These are phyloP conservation scores for Pseudopyrenochaeta lycopersici DNA, from an alignment of 2,329 filamentous ascomycete species.

Conservation along the genomic window DNA sequence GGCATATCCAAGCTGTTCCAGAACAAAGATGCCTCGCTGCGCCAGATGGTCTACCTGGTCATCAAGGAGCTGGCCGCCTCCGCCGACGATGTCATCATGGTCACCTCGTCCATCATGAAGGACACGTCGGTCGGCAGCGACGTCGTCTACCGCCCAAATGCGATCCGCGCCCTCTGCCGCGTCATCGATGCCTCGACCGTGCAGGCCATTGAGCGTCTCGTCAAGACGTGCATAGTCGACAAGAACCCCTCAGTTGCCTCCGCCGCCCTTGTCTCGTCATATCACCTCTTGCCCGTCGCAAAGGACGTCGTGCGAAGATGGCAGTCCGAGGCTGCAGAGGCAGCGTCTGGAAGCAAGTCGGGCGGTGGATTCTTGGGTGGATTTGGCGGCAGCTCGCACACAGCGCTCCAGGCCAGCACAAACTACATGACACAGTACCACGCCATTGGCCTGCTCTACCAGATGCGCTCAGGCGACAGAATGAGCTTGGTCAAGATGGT, in stretches of 20 bases:
- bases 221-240: slow-evolving; percentile 99
- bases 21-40: slow-evolving; percentile 97
- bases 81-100: slow-evolving; percentile 99
- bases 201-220: slow-evolving; percentile 95
- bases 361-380: slow-evolving; percentile 89
- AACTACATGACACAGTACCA: slow-evolving; percentile 99
- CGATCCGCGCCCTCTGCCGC: slow-evolving; percentile 91
- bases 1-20: slow-evolving; percentile 98
- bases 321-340: slow-evolving; percentile 98
- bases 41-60: slow-evolving; percentile 98
- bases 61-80: slow-evolving; percentile 97
- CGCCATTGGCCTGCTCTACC: slow-evolving; percentile 94
- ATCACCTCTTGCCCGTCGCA: slow-evolving; percentile 95
- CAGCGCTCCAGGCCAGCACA: slow-evolving; percentile 75
- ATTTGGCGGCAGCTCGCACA: slow-evolving; percentile 81
- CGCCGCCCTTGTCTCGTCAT: slow-evolving; percentile 93
- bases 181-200: slow-evolving; percentile 96
- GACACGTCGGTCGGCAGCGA: slow-evolving; percentile 96
- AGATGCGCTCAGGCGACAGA: slow-evolving; percentile 96
- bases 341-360: slow-evolving; percentile 88
- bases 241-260: slow-evolving; percentile 98
- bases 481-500: slow-evolving; percentile 99
- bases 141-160: slow-evolving; percentile 83
- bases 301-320: slow-evolving; percentile 95
- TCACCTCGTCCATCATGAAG: slow-evolving; percentile 99